Evolutionary conservation across 1,284 basidiomycete genomes (phyloP).

Genomic region (Megacollybia platyphylla): DNA sequence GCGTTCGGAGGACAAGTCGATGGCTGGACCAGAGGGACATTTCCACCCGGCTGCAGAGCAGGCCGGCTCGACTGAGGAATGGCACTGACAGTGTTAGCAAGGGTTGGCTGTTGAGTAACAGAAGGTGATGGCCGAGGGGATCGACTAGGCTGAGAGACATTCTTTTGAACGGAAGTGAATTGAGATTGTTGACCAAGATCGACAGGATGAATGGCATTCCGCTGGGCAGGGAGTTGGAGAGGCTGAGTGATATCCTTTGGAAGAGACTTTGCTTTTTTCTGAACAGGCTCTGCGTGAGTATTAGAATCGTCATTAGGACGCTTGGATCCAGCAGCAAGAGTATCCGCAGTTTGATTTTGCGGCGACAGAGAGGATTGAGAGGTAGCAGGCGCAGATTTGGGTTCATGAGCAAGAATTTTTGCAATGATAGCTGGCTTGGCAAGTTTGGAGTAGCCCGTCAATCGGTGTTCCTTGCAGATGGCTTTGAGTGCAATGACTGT

Average conservation of each 20-base stretch:
- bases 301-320: not conserved
- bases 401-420: conserved; percentile 22
- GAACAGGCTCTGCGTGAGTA: not conserved
- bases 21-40: not conserved
- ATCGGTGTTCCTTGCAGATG: conserved; percentile 48
- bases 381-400: not conserved
- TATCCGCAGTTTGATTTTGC: not conserved
- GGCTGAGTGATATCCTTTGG: not conserved
- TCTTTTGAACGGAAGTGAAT: not conserved
- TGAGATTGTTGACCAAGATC: not conserved
- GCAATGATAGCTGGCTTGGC: conserved; percentile 42
- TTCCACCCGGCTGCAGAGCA: not conserved
- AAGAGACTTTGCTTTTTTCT: not conserved
- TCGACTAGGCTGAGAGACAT: not conserved
- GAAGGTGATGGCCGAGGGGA: not conserved
- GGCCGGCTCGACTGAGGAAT: not conserved
- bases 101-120: not conserved
- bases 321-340: not conserved
- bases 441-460: conserved; percentile 57
- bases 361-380: not conserved
- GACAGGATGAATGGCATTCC: not conserved
- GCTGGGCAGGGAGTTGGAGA: not conserved
- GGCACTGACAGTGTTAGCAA: not conserved
- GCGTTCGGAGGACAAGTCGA: not conserved
- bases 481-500: conserved; percentile 52